These are phyloP conservation scores for Chlamydomonas sp. DNA, from an alignment of 139 green algal species.

Conservation along the genomic window DNA sequence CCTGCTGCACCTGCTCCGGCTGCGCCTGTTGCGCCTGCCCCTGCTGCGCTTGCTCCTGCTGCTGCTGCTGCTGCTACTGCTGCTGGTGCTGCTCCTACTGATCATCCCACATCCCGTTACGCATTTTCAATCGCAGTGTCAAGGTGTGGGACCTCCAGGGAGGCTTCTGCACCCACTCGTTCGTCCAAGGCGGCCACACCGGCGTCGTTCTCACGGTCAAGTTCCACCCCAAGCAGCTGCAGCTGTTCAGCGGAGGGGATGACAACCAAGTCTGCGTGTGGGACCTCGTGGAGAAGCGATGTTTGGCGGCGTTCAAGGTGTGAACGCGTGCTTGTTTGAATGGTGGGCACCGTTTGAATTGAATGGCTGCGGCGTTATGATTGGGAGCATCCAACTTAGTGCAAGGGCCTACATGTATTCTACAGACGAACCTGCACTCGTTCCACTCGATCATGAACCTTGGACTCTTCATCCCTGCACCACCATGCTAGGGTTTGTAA, in stretches of 20 bases:
- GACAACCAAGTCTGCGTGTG: conserved; percentile 68
- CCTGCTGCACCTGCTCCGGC: too few species aligned
- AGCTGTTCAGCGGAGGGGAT: conserved; percentile 68
- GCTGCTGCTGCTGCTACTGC: conserved; percentile 50
- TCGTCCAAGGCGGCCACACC: conserved; percentile 72
- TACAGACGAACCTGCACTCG: too few species aligned
- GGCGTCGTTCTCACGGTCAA: conserved; percentile 47
- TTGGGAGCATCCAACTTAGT: too few species aligned
- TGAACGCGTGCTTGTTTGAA: neutral
- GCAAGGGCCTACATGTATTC: too few species aligned
- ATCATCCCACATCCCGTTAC: conserved; percentile 54
- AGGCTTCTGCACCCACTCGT: conserved; percentile 85
- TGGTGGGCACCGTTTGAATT: neutral
- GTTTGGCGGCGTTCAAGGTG: conserved; percentile 39
- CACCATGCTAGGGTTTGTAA: conserved; percentile 5
- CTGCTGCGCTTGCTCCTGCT: too few species aligned
- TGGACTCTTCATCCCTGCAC: neutral
- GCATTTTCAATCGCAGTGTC: conserved; percentile 40
- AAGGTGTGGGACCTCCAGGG: conserved; percentile 66
- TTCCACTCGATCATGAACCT: too few species aligned
- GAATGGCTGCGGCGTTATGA: neutral
- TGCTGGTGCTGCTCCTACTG: conserved; percentile 52
- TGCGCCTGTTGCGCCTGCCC: too few species aligned
- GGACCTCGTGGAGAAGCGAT: conserved; percentile 69
- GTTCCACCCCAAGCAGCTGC: conserved; percentile 82